Conservation (phyloP, 257 asterid species). For the Gentiana dahurica region DNA sequence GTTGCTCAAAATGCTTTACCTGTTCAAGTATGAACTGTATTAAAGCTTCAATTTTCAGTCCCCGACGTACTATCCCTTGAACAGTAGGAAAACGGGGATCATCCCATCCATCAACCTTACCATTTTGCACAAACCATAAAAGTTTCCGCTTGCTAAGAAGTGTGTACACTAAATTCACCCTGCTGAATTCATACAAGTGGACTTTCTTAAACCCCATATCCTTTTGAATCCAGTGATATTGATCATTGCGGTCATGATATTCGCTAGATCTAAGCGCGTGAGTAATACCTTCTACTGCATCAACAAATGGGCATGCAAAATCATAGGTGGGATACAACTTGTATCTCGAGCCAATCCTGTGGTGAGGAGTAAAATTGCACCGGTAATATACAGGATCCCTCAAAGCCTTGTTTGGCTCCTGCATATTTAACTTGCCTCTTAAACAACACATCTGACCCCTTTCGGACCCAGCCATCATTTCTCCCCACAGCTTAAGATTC, state of each 20-base stretch:
- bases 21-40: constrained; percentile 92
- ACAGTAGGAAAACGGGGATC: constrained; percentile 98
- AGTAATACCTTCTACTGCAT: constrained; percentile 80
- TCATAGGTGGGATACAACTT: constrained; percentile 90
- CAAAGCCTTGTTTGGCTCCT: constrained; percentile 83
- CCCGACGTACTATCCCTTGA: constrained; percentile 95
- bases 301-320: constrained; percentile 93
- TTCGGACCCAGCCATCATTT: constrained; percentile 87
- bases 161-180: constrained; percentile 85
- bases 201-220: constrained; percentile 87
- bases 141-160: constrained; percentile 98
- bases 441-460: constrained; percentile 81
- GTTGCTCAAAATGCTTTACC: constrained; percentile 62
- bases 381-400: constrained; percentile 97
- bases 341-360: constrained; percentile 70
- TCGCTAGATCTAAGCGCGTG: constrained; percentile 97
- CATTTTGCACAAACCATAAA: constrained; percentile 96
- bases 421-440: constrained; percentile 86
- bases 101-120: constrained; percentile 95
- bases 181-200: constrained; percentile 77
- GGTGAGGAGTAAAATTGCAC: constrained; percentile 90
- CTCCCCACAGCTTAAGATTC: constrained; percentile 71
- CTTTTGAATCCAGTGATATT: constrained; percentile 72
- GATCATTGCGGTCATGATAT: constrained; percentile 95
- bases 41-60: constrained; percentile 77